phyloP scores from a whole-genome alignment of 2,329 filamentous ascomycete species.

The Venturia asperata region DNA sequence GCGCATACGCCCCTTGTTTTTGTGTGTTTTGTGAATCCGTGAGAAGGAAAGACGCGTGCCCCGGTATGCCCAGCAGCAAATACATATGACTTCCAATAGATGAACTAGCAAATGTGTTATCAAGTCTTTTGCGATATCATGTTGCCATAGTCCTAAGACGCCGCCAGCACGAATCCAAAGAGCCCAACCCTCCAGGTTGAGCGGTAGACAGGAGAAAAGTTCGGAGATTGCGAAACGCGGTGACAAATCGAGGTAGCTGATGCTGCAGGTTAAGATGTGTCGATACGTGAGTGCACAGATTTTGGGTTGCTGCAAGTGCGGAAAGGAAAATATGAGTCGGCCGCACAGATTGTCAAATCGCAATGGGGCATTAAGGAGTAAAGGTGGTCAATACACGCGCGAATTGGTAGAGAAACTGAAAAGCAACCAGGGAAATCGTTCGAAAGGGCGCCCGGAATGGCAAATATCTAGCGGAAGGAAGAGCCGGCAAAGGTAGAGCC shows the following conservation, averaged over 20 bases:
- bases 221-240: slow-evolving; percentile 10
- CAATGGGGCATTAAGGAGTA: neutral
- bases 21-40: neutral
- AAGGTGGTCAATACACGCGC: neutral
- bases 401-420: neutral
- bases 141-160: slow-evolving; percentile 15
- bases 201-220: slow-evolving; percentile 13
- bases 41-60: neutral
- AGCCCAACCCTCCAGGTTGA: slow-evolving; percentile 12
- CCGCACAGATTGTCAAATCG: neutral
- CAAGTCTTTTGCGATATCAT: slow-evolving; percentile 13
- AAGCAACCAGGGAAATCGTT: neutral
- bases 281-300: slow-evolving; percentile 45
- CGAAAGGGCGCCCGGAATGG: neutral
- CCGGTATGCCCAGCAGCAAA: neutral
- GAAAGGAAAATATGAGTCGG: slow-evolving; percentile 42
- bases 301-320: slow-evolving; percentile 56
- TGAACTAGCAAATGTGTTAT: slow-evolving; percentile 3
- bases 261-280: slow-evolving; percentile 1
- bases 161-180: slow-evolving; percentile 13
- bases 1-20: neutral
- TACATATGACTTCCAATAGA: slow-evolving; percentile 8
- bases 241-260: slow-evolving; percentile 10
- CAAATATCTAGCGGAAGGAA: neutral
- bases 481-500: slow-evolving; percentile 1